phyloP scores from a whole-genome alignment of 768 basidiomycete genomes.

The Mycena indigotica region DNA sequence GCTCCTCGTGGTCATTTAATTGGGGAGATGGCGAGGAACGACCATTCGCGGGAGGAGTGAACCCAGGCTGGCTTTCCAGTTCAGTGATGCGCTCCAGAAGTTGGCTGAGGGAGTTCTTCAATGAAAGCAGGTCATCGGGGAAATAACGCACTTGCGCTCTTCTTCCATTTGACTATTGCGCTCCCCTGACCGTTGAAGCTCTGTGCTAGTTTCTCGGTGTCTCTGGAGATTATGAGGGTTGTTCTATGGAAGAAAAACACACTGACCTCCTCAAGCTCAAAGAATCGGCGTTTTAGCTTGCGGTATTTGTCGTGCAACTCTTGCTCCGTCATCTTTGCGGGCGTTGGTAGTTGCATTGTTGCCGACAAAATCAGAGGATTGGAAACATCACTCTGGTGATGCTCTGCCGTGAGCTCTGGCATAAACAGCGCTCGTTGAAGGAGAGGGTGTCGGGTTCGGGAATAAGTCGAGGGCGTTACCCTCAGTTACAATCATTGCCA shows the following conservation, averaged over 20 bases:
- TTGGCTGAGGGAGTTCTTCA: constrained; percentile 36
- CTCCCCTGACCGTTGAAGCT: constrained; percentile 62
- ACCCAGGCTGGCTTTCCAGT: constrained; percentile 48
- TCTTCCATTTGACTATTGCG: constrained; percentile 62
- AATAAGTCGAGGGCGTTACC: too few species aligned
- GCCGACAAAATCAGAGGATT: constrained; percentile 10
- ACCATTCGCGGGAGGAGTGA: constrained; percentile 1
- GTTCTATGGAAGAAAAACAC: constrained; percentile 3
- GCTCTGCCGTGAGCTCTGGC: neutral
- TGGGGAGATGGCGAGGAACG: constrained; percentile 47
- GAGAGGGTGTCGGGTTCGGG: neutral
- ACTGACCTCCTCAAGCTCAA: constrained; percentile 71
- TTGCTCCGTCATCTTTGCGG: constrained; percentile 43
- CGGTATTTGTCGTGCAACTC: constrained; percentile 64
- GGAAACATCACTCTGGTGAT: neutral
- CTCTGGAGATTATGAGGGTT: constrained; percentile 45
- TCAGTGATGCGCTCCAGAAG: constrained; percentile 64
- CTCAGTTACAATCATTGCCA: too few species aligned
- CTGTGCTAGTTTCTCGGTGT: constrained; percentile 59
- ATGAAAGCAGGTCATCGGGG: constrained; percentile 1
- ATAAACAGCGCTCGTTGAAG: too few species aligned
- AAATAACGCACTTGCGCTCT: constrained; percentile 59
- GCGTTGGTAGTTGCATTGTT: constrained; percentile 24
- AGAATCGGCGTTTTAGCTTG: constrained; percentile 65
- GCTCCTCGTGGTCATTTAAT: constrained; percentile 28